Evolutionary conservation across 805 yeast genomes (phyloP), one percentile per base, ranked within the genome.

Genomic region (Metschnikowia aberdeeniae): DNA sequence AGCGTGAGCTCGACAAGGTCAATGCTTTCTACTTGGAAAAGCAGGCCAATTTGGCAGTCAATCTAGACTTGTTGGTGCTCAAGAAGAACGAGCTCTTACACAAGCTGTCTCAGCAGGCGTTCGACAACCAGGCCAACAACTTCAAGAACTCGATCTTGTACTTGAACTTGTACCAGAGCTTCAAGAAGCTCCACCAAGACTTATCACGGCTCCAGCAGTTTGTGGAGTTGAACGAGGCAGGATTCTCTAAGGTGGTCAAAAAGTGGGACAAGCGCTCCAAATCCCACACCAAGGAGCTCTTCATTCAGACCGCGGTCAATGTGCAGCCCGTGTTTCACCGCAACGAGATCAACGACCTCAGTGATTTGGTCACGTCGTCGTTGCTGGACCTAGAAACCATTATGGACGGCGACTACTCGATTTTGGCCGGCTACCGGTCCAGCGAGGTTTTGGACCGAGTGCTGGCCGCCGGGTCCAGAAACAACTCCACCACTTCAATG

Each of bases 211-310:
- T 93, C 24, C 96, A 93, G 61, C 97, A 92, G 63, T 93, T 87
- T 66, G 89, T 93, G 33, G 97, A 90, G 64, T 74, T 93, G 47
- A 93, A 93, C 62, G 97, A 90, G 58, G 88, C 96, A 0, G 99
- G 99, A 11, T 93, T 93, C 65, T 83, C 95, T 19, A 93, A 93
- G 67, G 97, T 89, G 26, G 77, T 93, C 58, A 93, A 93, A 64
- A 93, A 93, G 68, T 93, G 99, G 99, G 99, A 93, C 67, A 93
- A 93, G 66, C 75, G 97, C 50, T 89, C 97, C 19, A 89, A 92
- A 59, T 87, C 96, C 3, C 95, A 88, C 55, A 89, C 97, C 6
- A 89, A 90, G 60, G 99, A 93, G 61, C 73, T 93, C 42, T 93
- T 90, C 61, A 74, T 93, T 40, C 82, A 89, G 27, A 85, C 97